phyloP scores from a whole-genome alignment of 352 stramenopile genomes.

The Pythium aristosporum region DNA sequence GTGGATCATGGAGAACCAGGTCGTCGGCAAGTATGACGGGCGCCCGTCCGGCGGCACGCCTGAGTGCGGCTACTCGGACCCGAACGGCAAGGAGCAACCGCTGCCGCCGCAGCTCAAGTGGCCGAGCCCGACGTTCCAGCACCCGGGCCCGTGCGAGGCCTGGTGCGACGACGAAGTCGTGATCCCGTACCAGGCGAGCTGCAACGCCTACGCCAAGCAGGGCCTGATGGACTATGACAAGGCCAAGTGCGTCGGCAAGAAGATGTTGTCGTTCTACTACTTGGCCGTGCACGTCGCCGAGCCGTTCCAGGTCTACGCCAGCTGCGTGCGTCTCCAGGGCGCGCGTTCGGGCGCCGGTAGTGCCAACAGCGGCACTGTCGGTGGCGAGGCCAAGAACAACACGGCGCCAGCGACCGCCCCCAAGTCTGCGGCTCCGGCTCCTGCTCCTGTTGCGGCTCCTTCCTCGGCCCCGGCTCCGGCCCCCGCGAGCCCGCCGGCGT shows the following conservation, averaged over 20 bases:
- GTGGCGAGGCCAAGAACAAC: constrained; percentile 8
- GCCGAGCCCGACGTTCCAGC: constrained; percentile 10
- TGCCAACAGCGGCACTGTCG: not conserved
- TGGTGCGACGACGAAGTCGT: constrained; percentile 10
- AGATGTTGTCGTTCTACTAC: constrained; percentile 16
- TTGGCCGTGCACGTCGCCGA: constrained; percentile 13
- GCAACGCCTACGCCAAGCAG: constrained; percentile 5
- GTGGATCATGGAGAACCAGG: constrained; percentile 18
- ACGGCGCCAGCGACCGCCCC: constrained; percentile 2
- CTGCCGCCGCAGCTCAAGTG: constrained; percentile 9
- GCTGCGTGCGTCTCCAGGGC: constrained; percentile 10
- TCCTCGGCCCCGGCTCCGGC: not conserved
- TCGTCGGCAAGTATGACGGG: constrained; percentile 3
- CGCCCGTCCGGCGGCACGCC: constrained; percentile 3
- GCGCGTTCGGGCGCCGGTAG: not conserved
- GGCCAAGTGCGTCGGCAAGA: constrained; percentile 13
- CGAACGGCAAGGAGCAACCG: constrained; percentile 13
- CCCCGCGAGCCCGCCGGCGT: not conserved
- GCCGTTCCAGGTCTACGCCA: constrained; percentile 16
- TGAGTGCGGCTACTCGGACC: constrained; percentile 10
- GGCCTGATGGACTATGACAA: constrained; percentile 11
- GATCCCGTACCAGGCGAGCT: constrained; percentile 11
- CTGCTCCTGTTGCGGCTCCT: not conserved
- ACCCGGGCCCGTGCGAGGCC: constrained; percentile 8
- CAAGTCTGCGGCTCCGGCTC: constrained; percentile 1